phyloP scores from a whole-genome alignment of 106 monocot genomes.

The Phalaenopsis equestris region DNA sequence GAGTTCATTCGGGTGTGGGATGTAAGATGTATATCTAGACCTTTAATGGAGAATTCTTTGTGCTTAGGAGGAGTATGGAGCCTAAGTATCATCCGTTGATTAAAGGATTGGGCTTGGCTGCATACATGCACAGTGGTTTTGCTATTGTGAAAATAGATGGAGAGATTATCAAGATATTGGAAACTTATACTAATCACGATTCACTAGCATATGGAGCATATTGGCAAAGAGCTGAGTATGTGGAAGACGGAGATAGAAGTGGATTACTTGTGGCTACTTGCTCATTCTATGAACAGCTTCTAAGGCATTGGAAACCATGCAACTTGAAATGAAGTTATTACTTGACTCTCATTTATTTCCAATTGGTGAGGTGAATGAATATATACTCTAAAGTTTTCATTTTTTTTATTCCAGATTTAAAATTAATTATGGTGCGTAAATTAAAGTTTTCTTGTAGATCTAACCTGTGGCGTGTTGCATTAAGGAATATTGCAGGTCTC shows the following conservation, averaged over 20 bases:
- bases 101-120: conserved; percentile 46
- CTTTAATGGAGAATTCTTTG: conserved; percentile 38
- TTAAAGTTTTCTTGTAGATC: too few species aligned
- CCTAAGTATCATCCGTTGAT: conserved; percentile 62
- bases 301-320: conserved; percentile 61
- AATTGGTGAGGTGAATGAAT: too few species aligned
- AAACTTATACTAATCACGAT: conserved; percentile 68
- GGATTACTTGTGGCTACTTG: conserved; percentile 65
- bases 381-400: too few species aligned
- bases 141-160: conserved; percentile 38
- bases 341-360: not conserved
- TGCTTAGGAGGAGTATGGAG: conserved; percentile 92
- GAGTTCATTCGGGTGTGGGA: conserved; percentile 87
- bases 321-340: conserved; percentile 12
- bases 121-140: conserved; percentile 99
- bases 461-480: too few species aligned
- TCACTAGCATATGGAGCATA: conserved; percentile 93
- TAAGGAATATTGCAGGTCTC: too few species aligned
- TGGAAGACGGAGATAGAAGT: not conserved
- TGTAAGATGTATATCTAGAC: conserved; percentile 47
- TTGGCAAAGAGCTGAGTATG: conserved; percentile 44
- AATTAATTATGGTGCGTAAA: too few species aligned
- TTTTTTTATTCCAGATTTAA: too few species aligned
- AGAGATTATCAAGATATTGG: conserved; percentile 29
- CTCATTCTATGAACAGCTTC: conserved; percentile 75